Base-by-base conservation (phyloP, 1,284 basidiomycete genomes). In the Flammula alnicola region DNA sequence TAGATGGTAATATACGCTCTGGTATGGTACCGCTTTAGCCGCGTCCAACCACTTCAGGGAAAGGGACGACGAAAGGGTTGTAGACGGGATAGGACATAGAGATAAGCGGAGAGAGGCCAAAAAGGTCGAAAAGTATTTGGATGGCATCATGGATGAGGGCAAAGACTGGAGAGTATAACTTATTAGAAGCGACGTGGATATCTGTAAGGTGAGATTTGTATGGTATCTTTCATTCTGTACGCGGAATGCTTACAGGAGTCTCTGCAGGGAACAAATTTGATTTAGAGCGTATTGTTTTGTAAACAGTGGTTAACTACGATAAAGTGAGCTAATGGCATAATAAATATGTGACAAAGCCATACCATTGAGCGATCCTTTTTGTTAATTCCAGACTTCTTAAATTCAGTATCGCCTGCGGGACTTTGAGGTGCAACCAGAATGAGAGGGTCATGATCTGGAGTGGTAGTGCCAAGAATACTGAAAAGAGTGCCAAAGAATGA, bases 1-100 rank as follows among this genome's bases (percentile, higher is more conserved):
- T 17, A 91, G 70, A 54, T 83, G 81, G 26, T 81, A 71, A 52
- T 80, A 75, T 9, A 83, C 66, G 57, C 77, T 78, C 14, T 71
- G 66, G 30, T 83, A 70, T 6, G 63, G 54, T 22, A 69, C 49
- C 6, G 39, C n/a, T 2, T 44, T 35, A 9, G 55, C 52, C 3
- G 58, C 49, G 5, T 63, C 59, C 0, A 50, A 51, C 65, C 66
- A 68, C 11, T 55, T 49, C 4, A 56, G 44, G n/a, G 58, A 51
- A 36, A 61, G 49, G 9, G 48, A 37, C 10, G 59, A 55, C 22
- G 50, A 47, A 19, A 63, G 60, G 8, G 62, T 53, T 3, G 51
- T 41, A 23, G 45, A 33, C 30, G 47, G 32, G 14, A 25, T 55
- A 48, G 35, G 57, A 14, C 47, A 38, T 17, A 58, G 47, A 36